Percentiles rank a stretch among this genome's conserved stretches.
Evolutionary conservation across 202 grass and related monocot genomes (phyloP).

Genomic region (Carex arenaria): DNA sequence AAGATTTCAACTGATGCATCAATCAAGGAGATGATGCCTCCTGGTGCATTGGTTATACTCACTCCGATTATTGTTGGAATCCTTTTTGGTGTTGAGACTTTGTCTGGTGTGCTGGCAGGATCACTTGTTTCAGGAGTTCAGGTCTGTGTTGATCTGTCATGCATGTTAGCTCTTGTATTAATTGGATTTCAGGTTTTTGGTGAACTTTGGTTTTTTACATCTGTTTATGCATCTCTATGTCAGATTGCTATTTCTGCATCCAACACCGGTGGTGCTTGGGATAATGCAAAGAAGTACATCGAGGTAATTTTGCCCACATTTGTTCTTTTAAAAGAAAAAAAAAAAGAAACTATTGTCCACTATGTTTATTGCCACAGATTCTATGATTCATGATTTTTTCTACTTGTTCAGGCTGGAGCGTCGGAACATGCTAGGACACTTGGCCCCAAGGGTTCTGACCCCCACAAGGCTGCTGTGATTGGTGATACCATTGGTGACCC

Average conservation of each 20-base stretch:
- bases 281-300: constrained; percentile 89
- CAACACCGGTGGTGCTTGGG: constrained; percentile 83
- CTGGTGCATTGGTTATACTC: constrained; percentile 72
- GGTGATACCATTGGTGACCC: constrained; percentile 93
- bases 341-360: neutral
- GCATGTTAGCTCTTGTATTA: neutral
- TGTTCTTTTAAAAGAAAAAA: neutral
- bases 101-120: constrained; percentile 73
- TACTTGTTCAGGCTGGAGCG: constrained; percentile 62
- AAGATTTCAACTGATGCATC: constrained; percentile 76
- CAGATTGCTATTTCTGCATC: constrained; percentile 85
- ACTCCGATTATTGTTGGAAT: constrained; percentile 79
- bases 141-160: constrained; percentile 23
- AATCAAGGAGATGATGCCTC: constrained; percentile 70
- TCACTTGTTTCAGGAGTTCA: constrained; percentile 89
- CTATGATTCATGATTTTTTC: neutral
- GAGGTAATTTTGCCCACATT: constrained; percentile 40
- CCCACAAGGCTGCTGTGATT: constrained; percentile 88
- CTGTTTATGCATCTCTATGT: neutral
- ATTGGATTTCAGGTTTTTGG: neutral
- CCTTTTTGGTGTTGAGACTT: constrained; percentile 82
- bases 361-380: neutral
- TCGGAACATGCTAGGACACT: constrained; percentile 70
- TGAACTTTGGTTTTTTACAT: neutral
- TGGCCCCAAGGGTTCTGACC: constrained; percentile 82